phyloP scores from a whole-genome alignment of 23 red algal genomes.

The Cyanidiococcus yangmingshanensis region DNA sequence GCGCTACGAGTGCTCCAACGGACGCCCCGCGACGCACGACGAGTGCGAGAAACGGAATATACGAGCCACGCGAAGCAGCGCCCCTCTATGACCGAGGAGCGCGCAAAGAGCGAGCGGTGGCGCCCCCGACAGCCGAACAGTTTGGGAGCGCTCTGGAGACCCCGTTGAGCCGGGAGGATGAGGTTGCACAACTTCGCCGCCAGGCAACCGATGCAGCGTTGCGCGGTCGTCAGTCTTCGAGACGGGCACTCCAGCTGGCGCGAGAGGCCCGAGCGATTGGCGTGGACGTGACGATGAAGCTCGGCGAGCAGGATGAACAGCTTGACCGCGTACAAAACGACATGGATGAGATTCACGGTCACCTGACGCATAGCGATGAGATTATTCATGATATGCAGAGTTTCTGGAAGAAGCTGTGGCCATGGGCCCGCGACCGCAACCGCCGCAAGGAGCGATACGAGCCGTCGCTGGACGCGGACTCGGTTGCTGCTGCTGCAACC shows the following conservation, averaged over 20 bases:
- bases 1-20: no score
- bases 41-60: background rate
- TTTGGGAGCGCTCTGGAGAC: background rate
- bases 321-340: slow-evolving; percentile 13
- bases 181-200: background rate
- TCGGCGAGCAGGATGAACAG: slow-evolving; percentile 9
- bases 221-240: background rate
- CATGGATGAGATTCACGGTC: slow-evolving; percentile 12
- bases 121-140: background rate
- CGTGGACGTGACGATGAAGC: slow-evolving; percentile 3
- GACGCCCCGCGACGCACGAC: no score
- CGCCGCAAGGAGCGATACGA: background rate
- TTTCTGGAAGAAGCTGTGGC: slow-evolving; percentile 21
- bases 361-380: slow-evolving; percentile 19
- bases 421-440: slow-evolving; percentile 10
- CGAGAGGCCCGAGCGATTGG: slow-evolving; percentile 5
- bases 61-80: background rate
- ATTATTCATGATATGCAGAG: slow-evolving; percentile 15
- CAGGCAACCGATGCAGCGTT: background rate
- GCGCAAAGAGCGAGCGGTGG: background rate
- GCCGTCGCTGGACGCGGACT: background rate
- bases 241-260: background rate
- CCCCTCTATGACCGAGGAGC: no score
- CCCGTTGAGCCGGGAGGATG: background rate
- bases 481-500: background rate